These are phyloP conservation scores for Capronia americana DNA, from an alignment of 2,329 filamentous ascomycete species.

Conservation along the genomic window DNA sequence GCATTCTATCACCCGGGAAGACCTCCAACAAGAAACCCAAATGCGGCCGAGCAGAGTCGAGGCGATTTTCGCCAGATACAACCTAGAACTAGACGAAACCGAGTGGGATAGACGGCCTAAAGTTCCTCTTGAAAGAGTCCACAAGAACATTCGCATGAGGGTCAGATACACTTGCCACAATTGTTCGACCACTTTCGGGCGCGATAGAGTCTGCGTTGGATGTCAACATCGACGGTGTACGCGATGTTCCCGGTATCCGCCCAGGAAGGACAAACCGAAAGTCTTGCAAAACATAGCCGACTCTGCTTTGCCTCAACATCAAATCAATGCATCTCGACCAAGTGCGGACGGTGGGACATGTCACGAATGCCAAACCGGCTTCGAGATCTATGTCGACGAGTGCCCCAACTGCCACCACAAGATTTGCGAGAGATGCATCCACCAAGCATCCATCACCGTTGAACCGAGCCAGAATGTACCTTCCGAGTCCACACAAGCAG, in stretches of 20 bases:
- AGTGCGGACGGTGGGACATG: slow-evolving; percentile 27
- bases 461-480: slow-evolving; percentile 13
- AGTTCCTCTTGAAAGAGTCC: slow-evolving; percentile 47
- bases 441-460: slow-evolving; percentile 29
- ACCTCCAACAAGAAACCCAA: slow-evolving; percentile 23
- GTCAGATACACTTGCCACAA: slow-evolving; percentile 72
- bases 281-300: slow-evolving; percentile 1
- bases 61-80: slow-evolving; percentile 55
- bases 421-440: slow-evolving; percentile 36
- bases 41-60: slow-evolving; percentile 53
- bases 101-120: slow-evolving; percentile 49
- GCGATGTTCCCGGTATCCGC: slow-evolving; percentile 77
- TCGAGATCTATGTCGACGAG: slow-evolving; percentile 27
- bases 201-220: slow-evolving; percentile 73
- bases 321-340: slow-evolving; percentile 1
- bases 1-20: neutral
- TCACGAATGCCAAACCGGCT: slow-evolving; percentile 37
- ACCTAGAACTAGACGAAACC: slow-evolving; percentile 50
- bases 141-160: slow-evolving; percentile 56
- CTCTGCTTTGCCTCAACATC: neutral
- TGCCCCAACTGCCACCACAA: slow-evolving; percentile 38
- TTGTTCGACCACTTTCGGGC: slow-evolving; percentile 76
- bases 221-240: slow-evolving; percentile 84
- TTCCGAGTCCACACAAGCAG: neutral
- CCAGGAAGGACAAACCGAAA: slow-evolving; percentile 63